These are phyloP conservation scores for Xylona heveae DNA, from an alignment of 495 filamentous ascomycete species.

Conservation along the genomic window DNA sequence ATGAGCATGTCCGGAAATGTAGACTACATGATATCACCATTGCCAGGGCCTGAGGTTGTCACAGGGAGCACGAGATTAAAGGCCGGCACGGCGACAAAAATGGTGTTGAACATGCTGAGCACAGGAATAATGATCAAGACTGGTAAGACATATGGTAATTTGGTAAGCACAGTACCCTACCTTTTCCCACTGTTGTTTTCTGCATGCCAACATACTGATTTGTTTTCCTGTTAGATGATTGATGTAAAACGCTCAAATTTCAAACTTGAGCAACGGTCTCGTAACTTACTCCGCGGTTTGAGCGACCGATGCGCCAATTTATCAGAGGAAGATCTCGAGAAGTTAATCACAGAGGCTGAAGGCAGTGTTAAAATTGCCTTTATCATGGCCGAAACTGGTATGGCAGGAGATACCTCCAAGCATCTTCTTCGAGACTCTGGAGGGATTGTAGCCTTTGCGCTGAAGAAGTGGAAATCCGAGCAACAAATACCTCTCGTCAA, in stretches of 20 bases:
- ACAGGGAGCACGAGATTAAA: constrained; percentile 22
- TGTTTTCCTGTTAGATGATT: too few relatives aligned
- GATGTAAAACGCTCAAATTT: constrained; percentile 19
- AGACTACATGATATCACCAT: constrained; percentile 15
- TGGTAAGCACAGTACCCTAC: constrained; percentile 9
- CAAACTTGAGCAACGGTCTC: constrained; percentile 17
- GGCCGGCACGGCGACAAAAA: constrained; percentile 19
- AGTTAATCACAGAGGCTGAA: constrained; percentile 11
- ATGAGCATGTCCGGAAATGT: constrained; percentile 12
- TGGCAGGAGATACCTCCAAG: constrained; percentile 10
- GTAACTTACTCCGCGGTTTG: constrained; percentile 16
- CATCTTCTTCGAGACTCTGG: constrained; percentile 8
- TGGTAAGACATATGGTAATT: constrained; percentile 21
- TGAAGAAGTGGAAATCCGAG: constrained; percentile 5
- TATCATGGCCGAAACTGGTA: constrained; percentile 12
- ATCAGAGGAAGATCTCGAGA: constrained; percentile 12
- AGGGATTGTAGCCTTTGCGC: constrained; percentile 13
- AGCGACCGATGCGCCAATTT: constrained; percentile 9
- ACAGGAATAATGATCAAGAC: constrained; percentile 19
- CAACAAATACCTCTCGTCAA: too few relatives aligned
- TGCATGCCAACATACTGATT: constrained; percentile 1
- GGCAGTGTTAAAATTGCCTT: constrained; percentile 18
- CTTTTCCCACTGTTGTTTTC: too few relatives aligned
- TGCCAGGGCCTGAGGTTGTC: constrained; percentile 18
- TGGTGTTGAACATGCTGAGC: constrained; percentile 21